phyloP scores from a whole-genome alignment of 2,329 filamentous ascomycete species.

The Mycosphaerelloides madeirae region DNA sequence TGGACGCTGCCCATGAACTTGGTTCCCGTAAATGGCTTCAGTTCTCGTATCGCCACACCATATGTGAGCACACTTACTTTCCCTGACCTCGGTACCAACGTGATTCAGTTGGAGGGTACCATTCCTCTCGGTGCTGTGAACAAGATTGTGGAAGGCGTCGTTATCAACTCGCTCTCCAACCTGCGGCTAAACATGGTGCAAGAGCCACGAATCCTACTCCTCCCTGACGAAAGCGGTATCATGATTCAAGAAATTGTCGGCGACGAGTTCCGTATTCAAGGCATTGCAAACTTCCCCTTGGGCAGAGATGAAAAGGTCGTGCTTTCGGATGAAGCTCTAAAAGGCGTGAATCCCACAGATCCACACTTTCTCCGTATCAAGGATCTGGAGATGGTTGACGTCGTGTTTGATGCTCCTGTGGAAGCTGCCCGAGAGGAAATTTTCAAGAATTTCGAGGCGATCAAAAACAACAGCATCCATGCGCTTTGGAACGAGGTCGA shows the following conservation, averaged over 20 bases:
- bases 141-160: conserved; percentile 54
- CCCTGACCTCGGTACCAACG: conserved; percentile 42
- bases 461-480: conserved; percentile 36
- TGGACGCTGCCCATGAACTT: conserved; percentile 81
- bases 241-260: conserved; percentile 38
- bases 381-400: conserved; percentile 67
- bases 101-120: conserved; percentile 11
- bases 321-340: conserved; percentile 64
- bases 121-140: conserved; percentile 44
- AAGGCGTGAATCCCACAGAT: conserved; percentile 69
- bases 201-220: conserved; percentile 46
- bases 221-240: conserved; percentile 28
- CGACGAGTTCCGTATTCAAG: conserved; percentile 65
- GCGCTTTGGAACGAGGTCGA: conserved; percentile 49
- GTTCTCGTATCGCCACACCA: conserved; percentile 64
- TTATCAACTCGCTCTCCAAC: conserved; percentile 58
- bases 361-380: conserved; percentile 77
- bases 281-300: conserved; percentile 73
- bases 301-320: conserved; percentile 85
- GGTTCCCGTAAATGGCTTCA: conserved; percentile 72
- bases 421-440: conserved; percentile 1
- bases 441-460: conserved; percentile 9
- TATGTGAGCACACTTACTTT: conserved; percentile 68
- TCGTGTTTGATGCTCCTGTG: conserved; percentile 56
- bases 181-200: conserved; percentile 63